phyloP scores from a whole-genome alignment of 2,329 filamentous ascomycete species.

The Cladosporium oxysporum region DNA sequence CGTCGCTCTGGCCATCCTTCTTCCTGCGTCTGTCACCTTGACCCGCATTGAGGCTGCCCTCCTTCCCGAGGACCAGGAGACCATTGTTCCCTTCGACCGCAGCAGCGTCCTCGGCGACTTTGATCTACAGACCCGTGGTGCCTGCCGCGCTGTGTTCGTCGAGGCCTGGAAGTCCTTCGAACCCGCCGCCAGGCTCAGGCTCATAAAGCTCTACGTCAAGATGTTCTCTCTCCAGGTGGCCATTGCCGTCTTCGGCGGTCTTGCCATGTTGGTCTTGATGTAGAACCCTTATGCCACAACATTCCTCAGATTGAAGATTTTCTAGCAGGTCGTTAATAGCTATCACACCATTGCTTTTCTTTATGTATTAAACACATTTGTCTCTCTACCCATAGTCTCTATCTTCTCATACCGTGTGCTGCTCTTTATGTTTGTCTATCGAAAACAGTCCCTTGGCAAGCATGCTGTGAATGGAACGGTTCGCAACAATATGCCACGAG shows the following conservation, averaged over 20 bases:
- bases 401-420: not conserved
- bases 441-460: not conserved
- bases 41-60: conserved; percentile 85
- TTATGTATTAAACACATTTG: not conserved
- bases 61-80: conserved; percentile 76
- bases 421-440: not conserved
- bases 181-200: conserved; percentile 68
- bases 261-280: conserved; percentile 5
- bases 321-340: not conserved
- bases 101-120: conserved; percentile 70
- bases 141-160: conserved; percentile 58
- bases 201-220: conserved; percentile 76
- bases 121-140: conserved; percentile 69
- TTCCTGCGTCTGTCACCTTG: conserved; percentile 76
- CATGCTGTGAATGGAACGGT: not conserved
- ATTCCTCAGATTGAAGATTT: conserved; percentile 1
- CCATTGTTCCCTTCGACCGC: conserved; percentile 88
- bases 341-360: conserved; percentile 1
- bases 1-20: conserved; percentile 67
- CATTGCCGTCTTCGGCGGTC: conserved; percentile 6
- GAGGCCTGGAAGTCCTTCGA: conserved; percentile 82
- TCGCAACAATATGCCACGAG: not conserved
- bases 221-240: conserved; percentile 55
- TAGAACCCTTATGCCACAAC: not conserved
- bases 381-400: not conserved